A percentile compares a stretch with the other conserved stretches of the same genome.
These are phyloP conservation scores for Podila minutissima DNA, from an alignment of 192 early-diverging fungal species.

Conservation along the genomic window DNA sequence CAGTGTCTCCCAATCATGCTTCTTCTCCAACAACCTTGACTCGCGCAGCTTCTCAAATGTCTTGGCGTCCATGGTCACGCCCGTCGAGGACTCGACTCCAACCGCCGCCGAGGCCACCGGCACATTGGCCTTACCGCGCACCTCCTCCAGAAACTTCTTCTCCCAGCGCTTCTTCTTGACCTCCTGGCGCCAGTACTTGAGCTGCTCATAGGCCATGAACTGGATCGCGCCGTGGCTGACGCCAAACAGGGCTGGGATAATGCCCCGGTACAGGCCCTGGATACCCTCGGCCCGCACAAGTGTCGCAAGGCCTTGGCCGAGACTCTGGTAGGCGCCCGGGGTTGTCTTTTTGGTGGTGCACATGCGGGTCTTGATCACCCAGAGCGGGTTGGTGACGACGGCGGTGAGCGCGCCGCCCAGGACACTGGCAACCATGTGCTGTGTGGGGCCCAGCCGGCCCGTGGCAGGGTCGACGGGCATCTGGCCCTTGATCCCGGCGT, in stretches of 20 bases:
- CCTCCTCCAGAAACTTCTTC: conserved; percentile 45
- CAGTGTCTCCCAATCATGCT: conserved; percentile 52
- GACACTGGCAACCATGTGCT: conserved; percentile 74
- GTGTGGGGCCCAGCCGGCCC: conserved; percentile 70
- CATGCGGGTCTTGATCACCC: conserved; percentile 89
- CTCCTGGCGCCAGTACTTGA: conserved; percentile 79
- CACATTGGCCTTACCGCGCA: conserved; percentile 6
- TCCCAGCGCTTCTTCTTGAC: conserved; percentile 45
- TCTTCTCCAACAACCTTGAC: conserved; percentile 31
- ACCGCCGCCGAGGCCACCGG: conserved; percentile 2
- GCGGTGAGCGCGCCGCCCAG: conserved; percentile 70
- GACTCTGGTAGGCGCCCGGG: conserved; percentile 71
- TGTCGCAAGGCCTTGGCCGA: conserved; percentile 68
- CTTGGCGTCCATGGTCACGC: conserved; percentile 30
- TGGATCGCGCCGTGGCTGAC: conserved; percentile 97
- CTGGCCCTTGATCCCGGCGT: conserved; percentile 72
- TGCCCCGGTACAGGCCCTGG: conserved; percentile 80
- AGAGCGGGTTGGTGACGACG: conserved; percentile 80
- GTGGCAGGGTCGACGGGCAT: conserved; percentile 65
- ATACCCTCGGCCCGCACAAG: conserved; percentile 75
- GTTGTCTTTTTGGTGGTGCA: conserved; percentile 70
- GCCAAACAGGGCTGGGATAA: conserved; percentile 91
- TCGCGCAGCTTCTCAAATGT: conserved; percentile 33
- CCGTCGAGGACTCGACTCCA: conserved; percentile 1
- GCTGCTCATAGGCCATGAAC: conserved; percentile 98